phyloP scores from a whole-genome alignment of 768 basidiomycete genomes.

The Mycena amicta region DNA sequence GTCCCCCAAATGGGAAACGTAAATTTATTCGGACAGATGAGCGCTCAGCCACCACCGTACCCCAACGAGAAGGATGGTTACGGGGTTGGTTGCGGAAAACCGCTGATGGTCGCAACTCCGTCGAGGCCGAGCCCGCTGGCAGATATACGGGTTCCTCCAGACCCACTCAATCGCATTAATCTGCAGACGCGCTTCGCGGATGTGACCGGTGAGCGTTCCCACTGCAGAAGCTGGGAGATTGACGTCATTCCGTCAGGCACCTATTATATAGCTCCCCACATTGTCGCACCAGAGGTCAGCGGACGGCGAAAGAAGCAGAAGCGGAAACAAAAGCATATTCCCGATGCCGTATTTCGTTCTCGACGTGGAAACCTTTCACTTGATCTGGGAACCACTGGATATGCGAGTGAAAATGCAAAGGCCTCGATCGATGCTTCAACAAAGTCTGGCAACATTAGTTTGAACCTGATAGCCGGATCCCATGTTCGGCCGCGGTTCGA shows the following conservation, averaged over 20 bases:
- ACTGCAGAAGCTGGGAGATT: neutral
- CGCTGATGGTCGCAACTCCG: conserved; percentile 11
- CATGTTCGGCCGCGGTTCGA: conserved; percentile 16
- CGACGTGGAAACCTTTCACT: conserved; percentile 14
- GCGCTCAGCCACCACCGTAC: conserved; percentile 1
- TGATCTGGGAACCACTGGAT: conserved; percentile 20
- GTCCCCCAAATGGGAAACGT: neutral
- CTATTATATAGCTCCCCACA: conserved; percentile 11
- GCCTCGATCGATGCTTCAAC: conserved; percentile 11
- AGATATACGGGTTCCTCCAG: conserved; percentile 13
- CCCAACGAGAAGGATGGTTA: conserved; percentile 1
- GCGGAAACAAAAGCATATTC: neutral
- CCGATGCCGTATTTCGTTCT: conserved; percentile 20
- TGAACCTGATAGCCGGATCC: conserved; percentile 19
- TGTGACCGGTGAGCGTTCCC: conserved; percentile 11
- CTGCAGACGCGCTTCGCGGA: conserved; percentile 17
- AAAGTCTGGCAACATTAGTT: conserved; percentile 12
- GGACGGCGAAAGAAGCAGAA: conserved; percentile 15
- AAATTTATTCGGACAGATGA: neutral
- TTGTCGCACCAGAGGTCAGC: neutral
- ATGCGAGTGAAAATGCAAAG: conserved; percentile 6
- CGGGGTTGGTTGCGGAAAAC: neutral
- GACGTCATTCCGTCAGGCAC: conserved; percentile 8
- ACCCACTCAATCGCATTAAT: conserved; percentile 8
- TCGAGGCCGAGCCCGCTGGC: neutral